Evolutionary conservation across 2,329 filamentous ascomycete genomes (phyloP).

Genomic region (Biscogniauxia marginata): DNA sequence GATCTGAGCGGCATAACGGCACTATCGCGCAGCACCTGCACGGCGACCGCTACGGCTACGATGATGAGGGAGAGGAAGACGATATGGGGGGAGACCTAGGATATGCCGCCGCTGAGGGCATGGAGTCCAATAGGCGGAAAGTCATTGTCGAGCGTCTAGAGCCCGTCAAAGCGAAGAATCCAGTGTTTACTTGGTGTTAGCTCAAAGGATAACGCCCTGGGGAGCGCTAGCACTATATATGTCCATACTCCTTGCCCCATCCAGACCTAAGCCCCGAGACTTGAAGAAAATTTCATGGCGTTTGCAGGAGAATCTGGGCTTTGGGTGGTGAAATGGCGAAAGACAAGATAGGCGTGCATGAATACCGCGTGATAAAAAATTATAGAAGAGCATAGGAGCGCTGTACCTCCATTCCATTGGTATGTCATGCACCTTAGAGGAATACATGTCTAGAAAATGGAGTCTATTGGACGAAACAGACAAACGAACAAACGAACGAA

Average conservation of each 20-base stretch:
- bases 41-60: slow-evolving; percentile 28
- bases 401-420: not conserved
- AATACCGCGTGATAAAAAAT: not conserved
- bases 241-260: not conserved
- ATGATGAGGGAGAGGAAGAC: slow-evolving; percentile 58
- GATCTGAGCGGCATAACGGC: slow-evolving; percentile 47
- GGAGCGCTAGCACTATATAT: not conserved
- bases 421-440: not conserved
- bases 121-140: slow-evolving; percentile 87
- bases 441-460: not conserved
- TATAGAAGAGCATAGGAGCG: not conserved
- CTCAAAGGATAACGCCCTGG: not conserved
- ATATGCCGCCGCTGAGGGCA: slow-evolving; percentile 89
- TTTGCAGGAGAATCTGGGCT: not conserved
- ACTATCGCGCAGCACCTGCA: slow-evolving; percentile 55
- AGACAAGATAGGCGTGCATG: not conserved
- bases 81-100: slow-evolving; percentile 90
- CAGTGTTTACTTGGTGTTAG: slow-evolving; percentile 97
- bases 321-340: not conserved
- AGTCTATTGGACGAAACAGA: not conserved
- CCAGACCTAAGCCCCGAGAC: not conserved
- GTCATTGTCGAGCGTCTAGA: slow-evolving; percentile 97
- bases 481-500: not conserved
- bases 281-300: not conserved
- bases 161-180: slow-evolving; percentile 91